phyloP scores from a whole-genome alignment of 176 grass and related monocot genomes.

The Bolboschoenus planiculmis region DNA sequence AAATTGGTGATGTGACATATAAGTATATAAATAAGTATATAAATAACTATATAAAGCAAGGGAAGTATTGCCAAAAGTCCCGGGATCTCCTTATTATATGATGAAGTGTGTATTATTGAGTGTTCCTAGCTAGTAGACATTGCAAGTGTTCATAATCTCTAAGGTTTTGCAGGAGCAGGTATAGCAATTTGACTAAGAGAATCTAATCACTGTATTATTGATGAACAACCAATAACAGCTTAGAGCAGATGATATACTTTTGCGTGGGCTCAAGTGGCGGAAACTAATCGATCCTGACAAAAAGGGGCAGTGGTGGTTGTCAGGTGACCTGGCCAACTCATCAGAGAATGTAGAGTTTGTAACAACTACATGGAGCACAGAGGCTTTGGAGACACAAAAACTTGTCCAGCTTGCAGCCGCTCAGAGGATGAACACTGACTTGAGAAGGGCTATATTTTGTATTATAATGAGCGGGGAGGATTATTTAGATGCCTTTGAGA shows the following conservation, averaged over 20 bases:
- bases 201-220: background rate
- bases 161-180: background rate
- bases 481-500: constrained; percentile 95
- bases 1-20: background rate
- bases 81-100: background rate
- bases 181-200: background rate
- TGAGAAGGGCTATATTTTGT: constrained; percentile 86
- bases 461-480: constrained; percentile 93
- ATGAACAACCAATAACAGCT: constrained; percentile 31
- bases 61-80: background rate
- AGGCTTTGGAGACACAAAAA: constrained; percentile 63
- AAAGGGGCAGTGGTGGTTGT: constrained; percentile 97
- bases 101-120: background rate
- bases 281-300: constrained; percentile 78
- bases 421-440: constrained; percentile 90
- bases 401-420: constrained; percentile 72
- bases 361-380: constrained; percentile 48
- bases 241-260: constrained; percentile 58
- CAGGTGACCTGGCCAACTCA: constrained; percentile 41
- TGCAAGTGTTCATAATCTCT: background rate
- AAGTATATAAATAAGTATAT: background rate
- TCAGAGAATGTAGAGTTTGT: constrained; percentile 47
- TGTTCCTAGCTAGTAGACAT: background rate
- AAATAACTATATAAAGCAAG: background rate
- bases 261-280: constrained; percentile 73